Evolutionary conservation across 176 grass and related monocot species (phyloP).

Genomic region (Oryza rufipogon): DNA sequence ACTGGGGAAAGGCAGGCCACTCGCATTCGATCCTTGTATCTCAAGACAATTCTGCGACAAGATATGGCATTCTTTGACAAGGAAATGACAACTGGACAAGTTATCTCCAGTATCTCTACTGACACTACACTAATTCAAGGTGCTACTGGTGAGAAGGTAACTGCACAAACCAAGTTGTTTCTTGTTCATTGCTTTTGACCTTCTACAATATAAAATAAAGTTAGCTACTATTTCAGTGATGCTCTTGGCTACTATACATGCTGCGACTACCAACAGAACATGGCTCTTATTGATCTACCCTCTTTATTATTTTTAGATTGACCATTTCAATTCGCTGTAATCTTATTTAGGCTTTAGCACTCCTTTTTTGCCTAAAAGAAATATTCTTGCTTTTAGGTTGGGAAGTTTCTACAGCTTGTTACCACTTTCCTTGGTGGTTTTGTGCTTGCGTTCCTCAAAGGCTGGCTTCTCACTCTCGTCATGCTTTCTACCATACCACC

Average conservation of each 20-base stretch:
- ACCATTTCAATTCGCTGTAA: constrained; percentile 9
- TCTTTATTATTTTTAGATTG: background rate
- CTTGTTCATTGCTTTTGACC: constrained; percentile 23
- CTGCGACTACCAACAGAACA: background rate
- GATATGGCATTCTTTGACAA: constrained; percentile 75
- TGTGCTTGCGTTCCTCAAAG: constrained; percentile 63
- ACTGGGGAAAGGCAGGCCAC: constrained; percentile 71
- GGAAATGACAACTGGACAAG: constrained; percentile 63
- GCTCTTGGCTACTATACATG: background rate
- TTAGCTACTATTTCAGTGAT: constrained; percentile 5
- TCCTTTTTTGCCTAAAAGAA: background rate
- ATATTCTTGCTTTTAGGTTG: constrained; percentile 48
- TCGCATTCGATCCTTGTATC: constrained; percentile 58
- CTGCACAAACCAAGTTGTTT: background rate
- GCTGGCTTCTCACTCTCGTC: constrained; percentile 81
- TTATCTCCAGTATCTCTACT: constrained; percentile 50
- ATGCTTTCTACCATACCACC: constrained; percentile 70
- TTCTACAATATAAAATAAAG: constrained; percentile 19
- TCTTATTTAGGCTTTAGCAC: background rate
- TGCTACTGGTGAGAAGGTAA: constrained; percentile 75
- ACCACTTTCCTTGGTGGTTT: constrained; percentile 79
- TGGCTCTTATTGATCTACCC: background rate
- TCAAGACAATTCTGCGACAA: constrained; percentile 58
- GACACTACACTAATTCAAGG: constrained; percentile 61
- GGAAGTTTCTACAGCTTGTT: constrained; percentile 74